phyloP scores from a whole-genome alignment of 2,329 filamentous ascomycete genomes.

The Diaporthe citri region DNA sequence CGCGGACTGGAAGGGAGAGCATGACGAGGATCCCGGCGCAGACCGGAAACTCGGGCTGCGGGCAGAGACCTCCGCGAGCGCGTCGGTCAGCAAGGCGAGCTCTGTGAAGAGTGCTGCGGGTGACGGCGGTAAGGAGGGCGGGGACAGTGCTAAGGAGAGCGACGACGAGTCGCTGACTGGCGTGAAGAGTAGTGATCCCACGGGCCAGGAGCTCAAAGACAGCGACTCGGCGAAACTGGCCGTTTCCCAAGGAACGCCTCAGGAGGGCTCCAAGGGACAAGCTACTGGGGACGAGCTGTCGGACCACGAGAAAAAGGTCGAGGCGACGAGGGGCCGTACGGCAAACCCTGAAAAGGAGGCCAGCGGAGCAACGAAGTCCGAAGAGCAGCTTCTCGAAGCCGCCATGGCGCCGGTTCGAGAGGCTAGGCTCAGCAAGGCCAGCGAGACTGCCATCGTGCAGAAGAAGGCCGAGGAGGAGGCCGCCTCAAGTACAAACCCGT shows the following conservation, averaged over 20 bases:
- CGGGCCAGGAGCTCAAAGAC: conserved; percentile 21
- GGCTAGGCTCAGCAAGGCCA: conserved; percentile 11
- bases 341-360: conserved; percentile 32
- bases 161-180: conserved; percentile 45
- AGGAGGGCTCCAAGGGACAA: not conserved
- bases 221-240: not conserved
- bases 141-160: conserved; percentile 38
- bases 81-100: conserved; percentile 78
- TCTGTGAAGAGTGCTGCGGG: conserved; percentile 66
- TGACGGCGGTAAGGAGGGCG: not conserved
- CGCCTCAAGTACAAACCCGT: not conserved
- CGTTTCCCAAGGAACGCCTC: not conserved
- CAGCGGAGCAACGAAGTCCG: conserved; percentile 24
- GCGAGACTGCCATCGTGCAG: conserved; percentile 18
- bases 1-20: conserved; percentile 80
- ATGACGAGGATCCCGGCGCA: conserved; percentile 59
- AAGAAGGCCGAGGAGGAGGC: conserved; percentile 21
- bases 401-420: conserved; percentile 11
- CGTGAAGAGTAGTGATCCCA: conserved; percentile 39
- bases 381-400: conserved; percentile 11
- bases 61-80: conserved; percentile 73
- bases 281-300: not conserved
- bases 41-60: conserved; percentile 78
- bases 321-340: conserved; percentile 36
- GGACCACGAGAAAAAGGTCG: conserved; percentile 36